These are phyloP conservation scores for Didymella sp. DNA, from an alignment of 2,329 filamentous ascomycete species.

Conservation along the genomic window DNA sequence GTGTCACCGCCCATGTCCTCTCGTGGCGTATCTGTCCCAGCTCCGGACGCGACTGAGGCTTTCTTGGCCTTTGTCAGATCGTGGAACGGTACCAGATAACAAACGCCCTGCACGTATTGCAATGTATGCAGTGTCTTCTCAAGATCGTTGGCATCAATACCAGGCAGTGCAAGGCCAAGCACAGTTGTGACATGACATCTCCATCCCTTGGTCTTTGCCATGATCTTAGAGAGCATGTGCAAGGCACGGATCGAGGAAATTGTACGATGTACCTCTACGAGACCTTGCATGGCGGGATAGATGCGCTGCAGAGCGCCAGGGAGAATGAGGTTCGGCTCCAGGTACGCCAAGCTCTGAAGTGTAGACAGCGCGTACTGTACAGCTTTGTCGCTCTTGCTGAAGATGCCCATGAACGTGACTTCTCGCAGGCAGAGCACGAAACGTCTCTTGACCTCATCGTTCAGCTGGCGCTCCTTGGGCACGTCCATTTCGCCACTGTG, in stretches of 20 bases:
- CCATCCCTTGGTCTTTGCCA: conserved; percentile 94
- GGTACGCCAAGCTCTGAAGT: conserved; percentile 84
- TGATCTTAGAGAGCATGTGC: conserved; percentile 89
- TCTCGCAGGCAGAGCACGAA: conserved; percentile 91
- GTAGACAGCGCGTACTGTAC: conserved; percentile 92
- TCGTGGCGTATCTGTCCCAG: conserved; percentile 44
- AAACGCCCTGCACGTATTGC: conserved; percentile 93
- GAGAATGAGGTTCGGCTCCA: conserved; percentile 90
- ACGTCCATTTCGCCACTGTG: conserved; percentile 90
- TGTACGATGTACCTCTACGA: conserved; percentile 96
- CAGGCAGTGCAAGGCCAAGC: conserved; percentile 88
- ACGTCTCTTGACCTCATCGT: conserved; percentile 78
- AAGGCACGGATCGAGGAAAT: conserved; percentile 91
- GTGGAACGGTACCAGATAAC: conserved; percentile 93
- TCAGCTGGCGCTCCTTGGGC: conserved; percentile 79
- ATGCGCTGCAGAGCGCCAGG: conserved; percentile 94
- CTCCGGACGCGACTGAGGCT: conserved; percentile 21
- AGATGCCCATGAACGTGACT: conserved; percentile 97
- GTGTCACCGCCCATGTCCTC: conserved; percentile 51
- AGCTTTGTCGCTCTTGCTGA: conserved; percentile 90
- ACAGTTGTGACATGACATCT: conserved; percentile 94
- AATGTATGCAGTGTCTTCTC: conserved; percentile 95
- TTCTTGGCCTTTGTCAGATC: conserved; percentile 71
- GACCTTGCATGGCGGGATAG: conserved; percentile 93
- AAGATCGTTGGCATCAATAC: conserved; percentile 96